phyloP scores from a whole-genome alignment of 176 grass and related monocot species.

The Oryza nivara region DNA sequence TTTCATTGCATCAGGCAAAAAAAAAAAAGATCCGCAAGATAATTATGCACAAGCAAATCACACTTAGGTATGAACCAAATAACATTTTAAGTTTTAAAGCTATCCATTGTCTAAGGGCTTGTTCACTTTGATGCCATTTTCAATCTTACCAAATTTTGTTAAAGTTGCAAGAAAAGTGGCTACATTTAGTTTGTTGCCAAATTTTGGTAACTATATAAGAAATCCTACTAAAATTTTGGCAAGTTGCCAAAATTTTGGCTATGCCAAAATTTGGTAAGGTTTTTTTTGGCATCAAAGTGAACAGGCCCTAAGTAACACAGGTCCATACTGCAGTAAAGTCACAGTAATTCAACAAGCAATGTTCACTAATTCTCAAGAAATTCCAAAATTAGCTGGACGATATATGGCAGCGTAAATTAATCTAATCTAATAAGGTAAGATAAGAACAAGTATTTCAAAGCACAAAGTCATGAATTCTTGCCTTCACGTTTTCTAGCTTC shows the following conservation, averaged over 20 bases:
- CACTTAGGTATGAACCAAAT: background rate
- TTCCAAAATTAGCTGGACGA: background rate
- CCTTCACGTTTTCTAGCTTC: constrained; percentile 86
- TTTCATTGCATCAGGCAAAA: background rate
- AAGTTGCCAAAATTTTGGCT: no score
- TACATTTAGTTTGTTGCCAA: no score
- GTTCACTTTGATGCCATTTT: no score
- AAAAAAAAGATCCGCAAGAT: background rate
- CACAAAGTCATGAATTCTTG: constrained; percentile 25
- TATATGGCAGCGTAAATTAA: background rate
- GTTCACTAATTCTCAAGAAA: background rate
- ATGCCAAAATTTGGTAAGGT: no score
- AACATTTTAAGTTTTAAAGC: background rate
- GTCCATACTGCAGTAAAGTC: background rate
- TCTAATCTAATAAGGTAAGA: background rate
- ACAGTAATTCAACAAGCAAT: background rate
- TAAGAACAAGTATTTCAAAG: background rate
- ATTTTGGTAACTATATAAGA: no score
- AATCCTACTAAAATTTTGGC: no score
- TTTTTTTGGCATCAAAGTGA: no score
- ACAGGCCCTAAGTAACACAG: background rate
- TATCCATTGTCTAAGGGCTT: background rate
- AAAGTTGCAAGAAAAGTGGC: no score
- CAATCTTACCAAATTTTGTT: no score
- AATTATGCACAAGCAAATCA: background rate